phyloP scores from a whole-genome alignment of 257 asterid species.

The Ballota nigra region DNA sequence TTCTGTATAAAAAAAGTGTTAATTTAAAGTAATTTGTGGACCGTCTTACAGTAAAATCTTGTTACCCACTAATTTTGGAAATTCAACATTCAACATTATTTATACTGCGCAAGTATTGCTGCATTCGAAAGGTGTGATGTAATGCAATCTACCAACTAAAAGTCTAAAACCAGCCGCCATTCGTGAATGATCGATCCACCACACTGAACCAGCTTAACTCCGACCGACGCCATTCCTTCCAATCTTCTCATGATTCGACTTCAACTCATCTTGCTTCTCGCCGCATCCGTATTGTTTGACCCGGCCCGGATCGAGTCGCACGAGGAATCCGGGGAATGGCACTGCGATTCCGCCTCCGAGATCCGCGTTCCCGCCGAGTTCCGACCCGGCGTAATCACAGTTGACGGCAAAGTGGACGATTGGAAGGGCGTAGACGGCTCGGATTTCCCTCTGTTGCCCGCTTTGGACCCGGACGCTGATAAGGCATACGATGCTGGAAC shows the following conservation, averaged over 20 bases:
- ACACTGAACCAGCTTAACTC: neutral
- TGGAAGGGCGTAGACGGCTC: conserved; percentile 48
- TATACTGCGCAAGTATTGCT: neutral
- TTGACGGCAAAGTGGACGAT: conserved; percentile 56
- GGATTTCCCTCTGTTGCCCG: conserved; percentile 52
- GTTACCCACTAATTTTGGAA: too few species aligned
- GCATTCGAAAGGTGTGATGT: neutral
- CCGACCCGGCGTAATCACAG: conserved; percentile 56
- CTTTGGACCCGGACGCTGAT: conserved; percentile 59
- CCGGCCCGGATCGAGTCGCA: conserved; percentile 42
- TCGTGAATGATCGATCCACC: neutral
- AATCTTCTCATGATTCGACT: conserved; percentile 37
- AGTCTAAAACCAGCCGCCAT: neutral
- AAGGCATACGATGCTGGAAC: conserved; percentile 53
- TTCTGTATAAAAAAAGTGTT: too few species aligned
- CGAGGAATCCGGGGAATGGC: conserved; percentile 60
- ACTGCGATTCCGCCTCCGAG: conserved; percentile 43
- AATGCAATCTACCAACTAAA: conserved; percentile 15
- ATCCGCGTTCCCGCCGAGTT: conserved; percentile 45
- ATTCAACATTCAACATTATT: neutral
- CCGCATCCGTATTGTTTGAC: conserved; percentile 23
- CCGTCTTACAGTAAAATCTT: too few species aligned
- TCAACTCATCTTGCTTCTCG: conserved; percentile 25
- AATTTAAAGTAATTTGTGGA: too few species aligned
- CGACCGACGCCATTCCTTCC: conserved; percentile 16